These are phyloP conservation scores for Geotrichum fermentans DNA, from an alignment of 1,139 yeast species.

Conservation along the genomic window DNA sequence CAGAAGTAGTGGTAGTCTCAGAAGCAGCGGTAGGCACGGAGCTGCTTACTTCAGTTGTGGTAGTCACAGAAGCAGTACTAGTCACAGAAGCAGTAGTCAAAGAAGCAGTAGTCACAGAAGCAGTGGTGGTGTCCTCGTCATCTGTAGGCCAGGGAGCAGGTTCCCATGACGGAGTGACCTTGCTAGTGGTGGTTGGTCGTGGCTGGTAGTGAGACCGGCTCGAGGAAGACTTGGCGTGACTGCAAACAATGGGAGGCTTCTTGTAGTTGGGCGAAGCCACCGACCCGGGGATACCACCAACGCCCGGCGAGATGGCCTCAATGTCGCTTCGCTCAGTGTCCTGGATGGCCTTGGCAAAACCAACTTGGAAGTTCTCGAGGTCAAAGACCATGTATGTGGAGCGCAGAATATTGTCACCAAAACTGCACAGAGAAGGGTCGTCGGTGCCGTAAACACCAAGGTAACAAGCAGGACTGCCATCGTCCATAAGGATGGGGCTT, in stretches of 20 bases:
- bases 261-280: not conserved
- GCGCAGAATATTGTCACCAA: constrained; percentile 62
- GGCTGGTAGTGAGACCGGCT: not conserved
- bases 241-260: constrained; percentile 6
- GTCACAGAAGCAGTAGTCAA: not conserved
- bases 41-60: not conserved
- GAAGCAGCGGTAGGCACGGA: not conserved
- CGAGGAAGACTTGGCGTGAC: not conserved
- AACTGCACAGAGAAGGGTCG: constrained; percentile 42
- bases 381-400: constrained; percentile 64
- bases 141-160: constrained; percentile 18
- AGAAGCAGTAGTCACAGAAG: not conserved
- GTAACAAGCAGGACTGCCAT: constrained; percentile 54
- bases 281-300: constrained; percentile 16
- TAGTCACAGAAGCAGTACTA: not conserved
- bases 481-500: constrained; percentile 37
- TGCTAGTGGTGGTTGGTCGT: constrained; percentile 1
- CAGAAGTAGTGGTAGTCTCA: not conserved
- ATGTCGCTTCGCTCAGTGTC: constrained; percentile 1
- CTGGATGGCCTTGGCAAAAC: constrained; percentile 46
- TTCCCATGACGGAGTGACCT: constrained; percentile 13
- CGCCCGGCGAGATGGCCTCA: constrained; percentile 7
- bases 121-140: not conserved
- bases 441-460: constrained; percentile 50
- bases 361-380: constrained; percentile 54